Conservation (phyloP, 2,329 filamentous ascomycete genomes). For the Stachybotrys elegans region DNA sequence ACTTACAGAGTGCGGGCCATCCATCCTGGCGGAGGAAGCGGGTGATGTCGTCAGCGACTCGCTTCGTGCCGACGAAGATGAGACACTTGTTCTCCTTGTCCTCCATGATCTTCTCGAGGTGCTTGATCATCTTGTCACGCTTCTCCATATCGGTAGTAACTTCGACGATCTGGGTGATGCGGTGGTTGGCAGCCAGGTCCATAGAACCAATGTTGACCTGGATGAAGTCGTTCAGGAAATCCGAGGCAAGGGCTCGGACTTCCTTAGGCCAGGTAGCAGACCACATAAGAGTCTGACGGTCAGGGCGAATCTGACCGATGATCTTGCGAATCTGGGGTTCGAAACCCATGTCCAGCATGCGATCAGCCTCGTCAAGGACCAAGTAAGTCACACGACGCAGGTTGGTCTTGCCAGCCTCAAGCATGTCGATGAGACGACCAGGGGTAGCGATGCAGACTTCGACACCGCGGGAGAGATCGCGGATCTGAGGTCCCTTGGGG, state of each 20-base stretch:
- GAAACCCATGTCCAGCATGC: slow-evolving; percentile 99
- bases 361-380: slow-evolving; percentile 97
- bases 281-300: slow-evolving; percentile 99
- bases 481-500: slow-evolving; percentile 93
- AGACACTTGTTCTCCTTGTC: slow-evolving; percentile 92
- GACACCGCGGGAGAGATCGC: slow-evolving; percentile 88
- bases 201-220: slow-evolving; percentile 98
- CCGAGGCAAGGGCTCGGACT: slow-evolving; percentile 82
- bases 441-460: slow-evolving; percentile 99
- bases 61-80: slow-evolving; percentile 90
- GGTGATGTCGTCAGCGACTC: slow-evolving; percentile 96
- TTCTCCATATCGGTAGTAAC: slow-evolving; percentile 96
- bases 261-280: slow-evolving; percentile 99
- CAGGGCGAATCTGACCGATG: slow-evolving; percentile 92
- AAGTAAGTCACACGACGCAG: slow-evolving; percentile 96
- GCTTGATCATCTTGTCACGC: slow-evolving; percentile 94
- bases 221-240: slow-evolving; percentile 93
- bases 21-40: slow-evolving; percentile 95
- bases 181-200: slow-evolving; percentile 93
- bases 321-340: slow-evolving; percentile 99
- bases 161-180: slow-evolving; percentile 96
- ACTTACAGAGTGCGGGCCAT: slow-evolving; percentile 92
- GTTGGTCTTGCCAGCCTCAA: slow-evolving; percentile 97
- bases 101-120: slow-evolving; percentile 97
- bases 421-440: slow-evolving; percentile 96